These are phyloP conservation scores for Penicillium coprophilum DNA, from an alignment of 495 filamentous ascomycete species.

Conservation along the genomic window DNA sequence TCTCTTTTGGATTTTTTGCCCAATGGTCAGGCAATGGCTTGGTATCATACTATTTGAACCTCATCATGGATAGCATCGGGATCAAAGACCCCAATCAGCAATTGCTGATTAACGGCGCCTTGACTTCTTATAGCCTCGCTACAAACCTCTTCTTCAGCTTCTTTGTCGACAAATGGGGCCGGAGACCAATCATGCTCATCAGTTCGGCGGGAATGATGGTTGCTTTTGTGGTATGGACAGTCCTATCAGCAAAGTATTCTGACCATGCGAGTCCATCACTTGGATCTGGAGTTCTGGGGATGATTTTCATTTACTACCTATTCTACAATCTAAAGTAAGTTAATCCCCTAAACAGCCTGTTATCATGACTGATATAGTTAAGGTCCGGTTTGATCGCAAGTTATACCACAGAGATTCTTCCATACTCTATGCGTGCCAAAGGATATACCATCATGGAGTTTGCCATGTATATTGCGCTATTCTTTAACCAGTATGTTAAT, in stretches of 20 bases:
- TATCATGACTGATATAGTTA: background rate
- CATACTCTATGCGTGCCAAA: slow-evolving; percentile 68
- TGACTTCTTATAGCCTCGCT: slow-evolving; percentile 16
- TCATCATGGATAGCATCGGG: slow-evolving; percentile 58
- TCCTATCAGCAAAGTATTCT: slow-evolving; percentile 10
- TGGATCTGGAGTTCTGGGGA: slow-evolving; percentile 11
- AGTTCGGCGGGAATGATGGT: slow-evolving; percentile 15
- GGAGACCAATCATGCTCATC: slow-evolving; percentile 48
- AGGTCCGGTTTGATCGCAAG: slow-evolving; percentile 64
- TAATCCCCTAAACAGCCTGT: background rate
- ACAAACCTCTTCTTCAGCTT: slow-evolving; percentile 53
- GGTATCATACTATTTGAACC: slow-evolving; percentile 51
- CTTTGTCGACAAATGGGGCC: slow-evolving; percentile 61
- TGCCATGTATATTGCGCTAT: slow-evolving; percentile 53
- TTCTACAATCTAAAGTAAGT: slow-evolving; percentile 16
- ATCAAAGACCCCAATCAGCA: slow-evolving; percentile 49
- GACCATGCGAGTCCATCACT: slow-evolving; percentile 10
- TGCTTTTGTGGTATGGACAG: slow-evolving; percentile 13
- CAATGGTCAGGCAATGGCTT: slow-evolving; percentile 71
- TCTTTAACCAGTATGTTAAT: slow-evolving; percentile 60
- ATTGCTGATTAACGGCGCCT: slow-evolving; percentile 37
- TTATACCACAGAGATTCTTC: slow-evolving; percentile 65
- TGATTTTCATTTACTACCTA: slow-evolving; percentile 17
- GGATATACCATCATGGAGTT: slow-evolving; percentile 67
- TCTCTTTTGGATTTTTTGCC: slow-evolving; percentile 56